Conservation (phyloP, 371 early-diverging fungal genomes). For the Zychaea mexicana region DNA sequence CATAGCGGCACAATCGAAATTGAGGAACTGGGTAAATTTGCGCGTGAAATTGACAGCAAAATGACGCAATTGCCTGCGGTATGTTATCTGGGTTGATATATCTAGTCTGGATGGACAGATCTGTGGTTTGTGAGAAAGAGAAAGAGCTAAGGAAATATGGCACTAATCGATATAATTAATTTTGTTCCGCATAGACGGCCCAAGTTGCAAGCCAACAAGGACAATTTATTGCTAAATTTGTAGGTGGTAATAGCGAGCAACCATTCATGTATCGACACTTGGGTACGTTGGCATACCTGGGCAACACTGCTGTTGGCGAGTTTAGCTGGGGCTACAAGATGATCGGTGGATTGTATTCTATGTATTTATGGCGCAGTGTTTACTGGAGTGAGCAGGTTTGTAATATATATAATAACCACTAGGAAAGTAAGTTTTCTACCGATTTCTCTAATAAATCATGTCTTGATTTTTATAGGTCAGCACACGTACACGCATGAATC, state of each 20-base stretch:
- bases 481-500: conserved; percentile 43
- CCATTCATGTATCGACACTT: conserved; percentile 76
- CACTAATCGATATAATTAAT: not conserved
- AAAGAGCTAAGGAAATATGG: not conserved
- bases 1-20: conserved; percentile 61
- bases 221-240: conserved; percentile 60
- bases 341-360: conserved; percentile 61
- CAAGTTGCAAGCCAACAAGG: conserved; percentile 92
- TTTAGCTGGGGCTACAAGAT: conserved; percentile 57
- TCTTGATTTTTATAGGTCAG: conserved; percentile 23
- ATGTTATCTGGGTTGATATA: conserved; percentile 13
- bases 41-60: conserved; percentile 64
- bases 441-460: too few species aligned
- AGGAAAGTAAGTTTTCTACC: not conserved
- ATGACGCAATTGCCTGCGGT: conserved; percentile 79
- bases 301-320: conserved; percentile 74
- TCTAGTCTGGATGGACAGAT: too few species aligned
- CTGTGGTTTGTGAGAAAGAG: not conserved
- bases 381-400: conserved; percentile 64
- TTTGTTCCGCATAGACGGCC: conserved; percentile 60
- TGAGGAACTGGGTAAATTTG: conserved; percentile 58
- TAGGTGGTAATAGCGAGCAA: conserved; percentile 24
- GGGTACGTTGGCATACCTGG: conserved; percentile 84
- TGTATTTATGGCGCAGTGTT: conserved; percentile 70
- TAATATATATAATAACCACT: not conserved